Percentiles rank a stretch among this genome's conserved stretches.
These are phyloP conservation scores for Penicillium occitanis DNA, from an alignment of 2,329 filamentous ascomycete genomes.

Conservation along the genomic window DNA sequence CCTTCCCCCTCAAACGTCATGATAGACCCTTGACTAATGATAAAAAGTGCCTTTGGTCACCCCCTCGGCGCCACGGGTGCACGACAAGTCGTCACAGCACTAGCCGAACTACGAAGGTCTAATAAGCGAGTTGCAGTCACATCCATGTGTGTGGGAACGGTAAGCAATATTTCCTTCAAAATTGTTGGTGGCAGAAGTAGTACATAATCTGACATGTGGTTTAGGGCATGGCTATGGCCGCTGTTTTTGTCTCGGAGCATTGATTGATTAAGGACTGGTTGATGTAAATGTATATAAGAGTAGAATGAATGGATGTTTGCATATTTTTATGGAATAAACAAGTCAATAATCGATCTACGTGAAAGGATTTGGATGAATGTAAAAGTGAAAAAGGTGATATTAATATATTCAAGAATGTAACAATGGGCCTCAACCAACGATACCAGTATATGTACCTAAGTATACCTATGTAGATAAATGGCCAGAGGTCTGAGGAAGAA, in stretches of 20 bases:
- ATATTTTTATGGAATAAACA: neutral
- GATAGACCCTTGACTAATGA: conserved; percentile 19
- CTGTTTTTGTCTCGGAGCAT: conserved; percentile 89
- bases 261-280: conserved; percentile 36
- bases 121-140: conserved; percentile 80
- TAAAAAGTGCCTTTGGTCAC: conserved; percentile 73
- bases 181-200: neutral
- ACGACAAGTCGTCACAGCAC: conserved; percentile 80
- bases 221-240: conserved; percentile 72
- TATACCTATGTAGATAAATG: neutral
- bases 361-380: neutral
- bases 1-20: neutral
- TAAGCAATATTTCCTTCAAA: conserved; percentile 47
- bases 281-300: neutral
- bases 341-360: neutral
- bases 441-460: too few species aligned
- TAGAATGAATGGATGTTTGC: neutral
- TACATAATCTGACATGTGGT: conserved; percentile 15
- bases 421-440: neutral
- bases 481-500: neutral
- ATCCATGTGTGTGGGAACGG: conserved; percentile 92
- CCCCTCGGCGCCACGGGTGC: conserved; percentile 88
- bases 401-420: conserved; percentile 8
- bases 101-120: conserved; percentile 80
- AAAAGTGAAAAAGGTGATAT: neutral